Conservation (phyloP, 495 filamentous ascomycete species). For the Aspergillus biplanus region DNA sequence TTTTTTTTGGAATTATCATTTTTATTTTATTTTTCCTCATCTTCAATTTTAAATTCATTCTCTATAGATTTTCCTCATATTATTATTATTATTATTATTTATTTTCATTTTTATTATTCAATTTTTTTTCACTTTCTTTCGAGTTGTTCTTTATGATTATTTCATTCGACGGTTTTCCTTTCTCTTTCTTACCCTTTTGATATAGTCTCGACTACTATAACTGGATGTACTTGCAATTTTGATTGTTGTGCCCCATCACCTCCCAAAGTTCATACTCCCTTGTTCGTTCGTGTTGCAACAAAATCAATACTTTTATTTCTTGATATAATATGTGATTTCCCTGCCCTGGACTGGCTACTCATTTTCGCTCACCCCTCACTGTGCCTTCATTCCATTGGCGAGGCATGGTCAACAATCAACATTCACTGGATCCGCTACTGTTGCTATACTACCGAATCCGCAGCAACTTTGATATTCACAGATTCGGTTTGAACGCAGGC, state of each 20-base stretch:
- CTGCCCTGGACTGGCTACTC: slow-evolving; percentile 23
- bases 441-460: slow-evolving; percentile 22
- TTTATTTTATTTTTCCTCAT: slow-evolving; percentile 22
- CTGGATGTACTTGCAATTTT: slow-evolving; percentile 30
- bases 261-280: slow-evolving; percentile 27
- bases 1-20: slow-evolving; percentile 14
- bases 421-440: slow-evolving; percentile 30
- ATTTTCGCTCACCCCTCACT: slow-evolving; percentile 27
- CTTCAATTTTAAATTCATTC: slow-evolving; percentile 20
- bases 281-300: slow-evolving; percentile 22
- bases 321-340: slow-evolving; percentile 23
- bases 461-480: slow-evolving; percentile 19
- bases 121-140: slow-evolving; percentile 14
- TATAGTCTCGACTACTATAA: slow-evolving; percentile 25
- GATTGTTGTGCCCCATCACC: slow-evolving; percentile 19
- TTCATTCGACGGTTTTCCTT: slow-evolving; percentile 1
- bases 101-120: slow-evolving; percentile 18
- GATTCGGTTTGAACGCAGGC: slow-evolving; percentile 7
- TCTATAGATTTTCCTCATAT: slow-evolving; percentile 16
- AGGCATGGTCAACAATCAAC: slow-evolving; percentile 24
- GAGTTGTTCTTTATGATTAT: slow-evolving; percentile 10
- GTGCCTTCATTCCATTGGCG: slow-evolving; percentile 44
- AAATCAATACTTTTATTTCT: slow-evolving; percentile 17
- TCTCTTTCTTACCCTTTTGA: slow-evolving; percentile 31
- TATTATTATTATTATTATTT: slow-evolving; percentile 11